Evolutionary conservation across 2,329 filamentous ascomycete species (phyloP).

Genomic region (Fusarium fujikuroi): DNA sequence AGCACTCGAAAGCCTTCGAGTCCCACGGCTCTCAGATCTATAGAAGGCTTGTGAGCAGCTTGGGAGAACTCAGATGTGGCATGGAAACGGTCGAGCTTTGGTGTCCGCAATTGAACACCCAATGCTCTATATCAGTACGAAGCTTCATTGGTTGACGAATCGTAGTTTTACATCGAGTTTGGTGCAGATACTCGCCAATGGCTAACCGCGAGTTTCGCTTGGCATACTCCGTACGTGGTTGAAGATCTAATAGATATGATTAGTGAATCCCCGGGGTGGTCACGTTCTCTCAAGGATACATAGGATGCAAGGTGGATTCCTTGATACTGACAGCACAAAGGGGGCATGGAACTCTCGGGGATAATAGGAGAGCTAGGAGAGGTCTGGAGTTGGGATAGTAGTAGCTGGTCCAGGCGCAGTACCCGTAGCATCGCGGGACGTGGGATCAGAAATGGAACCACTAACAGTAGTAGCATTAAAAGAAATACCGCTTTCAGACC

Average conservation of each 20-base stretch:
- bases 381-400: slow-evolving; percentile 11
- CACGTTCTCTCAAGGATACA: not conserved
- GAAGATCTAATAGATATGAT: slow-evolving; percentile 1
- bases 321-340: slow-evolving; percentile 1
- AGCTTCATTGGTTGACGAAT: not conserved
- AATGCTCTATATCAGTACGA: not conserved
- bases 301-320: not conserved
- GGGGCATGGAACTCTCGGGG: not conserved
- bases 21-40: slow-evolving; percentile 3
- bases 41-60: slow-evolving; percentile 1
- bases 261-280: not conserved
- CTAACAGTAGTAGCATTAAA: not conserved
- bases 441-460: slow-evolving; percentile 31
- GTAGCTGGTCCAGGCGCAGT: slow-evolving; percentile 26
- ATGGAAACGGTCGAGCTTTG: not conserved
- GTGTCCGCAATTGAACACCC: not conserved
- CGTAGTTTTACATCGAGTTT: not conserved
- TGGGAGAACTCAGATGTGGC: not conserved
- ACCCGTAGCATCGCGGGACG: slow-evolving; percentile 16
- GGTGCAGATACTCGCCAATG: not conserved
- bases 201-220: not conserved
- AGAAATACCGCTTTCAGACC: slow-evolving; percentile 23
- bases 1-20: not conserved
- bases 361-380: not conserved
- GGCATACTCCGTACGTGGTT: not conserved